Evolutionary conservation across 257 asterid genomes (phyloP).

Genomic region (Gentiana dahurica): DNA sequence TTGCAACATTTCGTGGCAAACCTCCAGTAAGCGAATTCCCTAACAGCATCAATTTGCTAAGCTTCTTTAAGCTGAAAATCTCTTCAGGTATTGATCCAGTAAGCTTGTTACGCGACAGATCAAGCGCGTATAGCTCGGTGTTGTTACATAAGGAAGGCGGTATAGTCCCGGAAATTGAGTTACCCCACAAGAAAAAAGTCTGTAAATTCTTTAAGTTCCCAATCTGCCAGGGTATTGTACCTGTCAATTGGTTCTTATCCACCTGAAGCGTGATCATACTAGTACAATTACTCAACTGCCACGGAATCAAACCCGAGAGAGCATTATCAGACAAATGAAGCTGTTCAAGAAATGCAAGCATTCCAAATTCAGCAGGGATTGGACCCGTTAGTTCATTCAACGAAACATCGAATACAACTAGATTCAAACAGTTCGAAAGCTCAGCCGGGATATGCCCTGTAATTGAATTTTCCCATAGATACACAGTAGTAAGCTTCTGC

Average conservation of each 20-base stretch:
- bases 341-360: constrained; percentile 51
- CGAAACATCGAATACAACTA: constrained; percentile 74
- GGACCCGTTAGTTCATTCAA: constrained; percentile 60
- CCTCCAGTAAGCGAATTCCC: constrained; percentile 71
- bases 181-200: constrained; percentile 87
- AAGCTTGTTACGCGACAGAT: constrained; percentile 69
- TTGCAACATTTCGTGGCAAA: constrained; percentile 45
- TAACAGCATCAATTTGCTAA: constrained; percentile 68
- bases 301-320: constrained; percentile 53
- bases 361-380: constrained; percentile 62
- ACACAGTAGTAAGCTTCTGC: constrained; percentile 69
- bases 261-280: constrained; percentile 75
- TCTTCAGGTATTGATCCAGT: constrained; percentile 85
- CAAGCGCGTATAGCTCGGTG: constrained; percentile 81
- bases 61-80: constrained; percentile 58
- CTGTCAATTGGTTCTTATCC: constrained; percentile 69
- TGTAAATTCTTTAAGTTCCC: constrained; percentile 69
- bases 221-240: constrained; percentile 56
- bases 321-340: constrained; percentile 75
- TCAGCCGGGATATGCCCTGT: constrained; percentile 54
- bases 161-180: constrained; percentile 64
- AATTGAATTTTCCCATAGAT: constrained; percentile 75
- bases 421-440: constrained; percentile 53
- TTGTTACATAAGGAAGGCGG: constrained; percentile 70
- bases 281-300: constrained; percentile 36